phyloP scores from a whole-genome alignment of 768 basidiomycete genomes.

The Phylloporus sp. region DNA sequence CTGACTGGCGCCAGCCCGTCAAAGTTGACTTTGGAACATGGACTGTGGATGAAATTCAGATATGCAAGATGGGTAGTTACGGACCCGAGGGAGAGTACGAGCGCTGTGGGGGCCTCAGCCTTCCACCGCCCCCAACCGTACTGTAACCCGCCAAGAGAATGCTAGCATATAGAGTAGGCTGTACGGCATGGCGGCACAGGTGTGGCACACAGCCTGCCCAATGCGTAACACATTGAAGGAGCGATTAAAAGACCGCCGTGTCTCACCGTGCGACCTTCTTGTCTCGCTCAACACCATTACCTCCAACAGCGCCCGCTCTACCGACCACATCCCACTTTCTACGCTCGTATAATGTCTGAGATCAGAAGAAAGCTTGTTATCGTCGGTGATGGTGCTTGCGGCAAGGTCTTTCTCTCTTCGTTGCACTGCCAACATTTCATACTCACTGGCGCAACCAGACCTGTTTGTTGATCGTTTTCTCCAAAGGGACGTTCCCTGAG shows the following conservation, averaged over 20 bases:
- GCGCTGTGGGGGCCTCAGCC: constrained; percentile 31
- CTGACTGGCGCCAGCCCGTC: constrained; percentile 21
- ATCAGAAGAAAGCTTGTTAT: constrained; percentile 99
- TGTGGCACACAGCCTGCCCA: constrained; percentile 25
- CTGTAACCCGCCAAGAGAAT: neutral
- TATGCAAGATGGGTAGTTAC: constrained; percentile 70
- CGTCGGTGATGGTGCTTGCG: constrained; percentile 97
- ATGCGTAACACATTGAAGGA: constrained; percentile 27
- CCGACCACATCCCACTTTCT: constrained; percentile 30
- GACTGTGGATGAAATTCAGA: constrained; percentile 52
- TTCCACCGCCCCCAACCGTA: neutral
- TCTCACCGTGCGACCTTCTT: constrained; percentile 36
- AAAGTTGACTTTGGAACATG: constrained; percentile 51
- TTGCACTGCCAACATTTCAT: constrained; percentile 9
- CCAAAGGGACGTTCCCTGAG: constrained; percentile 95
- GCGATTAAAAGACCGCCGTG: constrained; percentile 34
- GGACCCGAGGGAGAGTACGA: constrained; percentile 62
- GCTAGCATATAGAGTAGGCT: neutral
- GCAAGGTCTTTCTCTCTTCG: constrained; percentile 60
- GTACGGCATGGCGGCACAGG: constrained; percentile 29
- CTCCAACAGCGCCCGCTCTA: constrained; percentile 35
- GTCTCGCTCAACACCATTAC: constrained; percentile 38
- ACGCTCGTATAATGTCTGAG: constrained; percentile 74
- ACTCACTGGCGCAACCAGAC: constrained; percentile 48
- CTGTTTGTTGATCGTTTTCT: constrained; percentile 93